Evolutionary conservation across 805 yeast species (phyloP), one percentile per base, ranked within the genome.

Genomic region (Clavispora fructus): DNA sequence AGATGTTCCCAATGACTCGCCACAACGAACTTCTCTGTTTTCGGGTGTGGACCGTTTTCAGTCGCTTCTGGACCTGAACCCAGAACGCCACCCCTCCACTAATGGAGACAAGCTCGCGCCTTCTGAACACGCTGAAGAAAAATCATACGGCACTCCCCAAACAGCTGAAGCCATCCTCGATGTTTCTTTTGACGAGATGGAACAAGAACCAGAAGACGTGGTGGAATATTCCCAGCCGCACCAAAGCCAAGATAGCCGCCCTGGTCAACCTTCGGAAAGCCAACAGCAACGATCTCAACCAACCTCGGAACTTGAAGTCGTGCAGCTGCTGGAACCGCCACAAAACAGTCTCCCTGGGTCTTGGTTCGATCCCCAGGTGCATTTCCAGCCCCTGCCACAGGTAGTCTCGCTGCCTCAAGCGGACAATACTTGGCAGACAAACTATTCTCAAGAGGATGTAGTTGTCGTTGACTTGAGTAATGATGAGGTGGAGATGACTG

Each of bases 401-500:
- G 37, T 17, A n/a, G 37, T 17, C 23, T 16, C 37, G 4, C 25
- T 17, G 23, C 37, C 37, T 16, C 37, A 6, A 7, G 7, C 13
- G 16, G 23, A 32, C 35, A n/a, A 10, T 10, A 7, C 7, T 14
- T 9, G 19, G 11, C n/a, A 32, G 13, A 14, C 7, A 14, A 32
- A 32, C 11, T 4, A 7, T 6, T 14, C 35, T 8, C 19, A 14
- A 14, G 13, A 33, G 2, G 13, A 17, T 23, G 25, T 32, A 8
- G 40, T 42, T 5, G 14, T 14, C 9, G 32, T 42, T 16, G 40
- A 42, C 9, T 28, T 42, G 35, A 42, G 44, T 26, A 40, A 42
- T 8, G 44, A 42, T 7, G 40, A 42, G 9, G 29, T n/a, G 7
- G 37, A 27, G 8, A 19, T 16, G 27, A n/a, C 16, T 14, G 39